Percentiles rank a stretch among this genome's conserved stretches.
Evolutionary conservation across 371 early-diverging fungal genomes (phyloP).

Genomic region (Mucor circinelloides): DNA sequence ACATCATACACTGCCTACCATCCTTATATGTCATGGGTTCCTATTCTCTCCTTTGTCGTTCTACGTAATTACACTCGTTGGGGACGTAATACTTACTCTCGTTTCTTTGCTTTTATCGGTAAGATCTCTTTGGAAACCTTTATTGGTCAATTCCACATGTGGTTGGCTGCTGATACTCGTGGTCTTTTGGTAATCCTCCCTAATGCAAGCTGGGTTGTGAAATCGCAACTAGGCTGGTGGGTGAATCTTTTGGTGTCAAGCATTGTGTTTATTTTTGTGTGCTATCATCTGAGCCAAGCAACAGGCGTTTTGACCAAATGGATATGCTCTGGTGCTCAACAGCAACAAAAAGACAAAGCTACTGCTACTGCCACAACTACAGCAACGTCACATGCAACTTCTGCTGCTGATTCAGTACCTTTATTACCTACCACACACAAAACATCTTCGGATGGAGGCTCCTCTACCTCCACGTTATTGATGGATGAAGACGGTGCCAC

Average conservation of each 20-base stretch:
- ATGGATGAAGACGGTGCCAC: neutral
- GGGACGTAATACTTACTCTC: constrained; percentile 54
- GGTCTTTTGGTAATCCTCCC: constrained; percentile 57
- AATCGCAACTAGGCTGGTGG: constrained; percentile 52
- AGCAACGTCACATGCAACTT: neutral
- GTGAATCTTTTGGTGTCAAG: constrained; percentile 53
- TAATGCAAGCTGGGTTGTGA: constrained; percentile 33
- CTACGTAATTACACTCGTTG: constrained; percentile 65
- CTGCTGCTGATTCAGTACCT: constrained; percentile 11
- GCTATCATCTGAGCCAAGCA: constrained; percentile 54
- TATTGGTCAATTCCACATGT: constrained; percentile 81
- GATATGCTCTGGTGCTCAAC: constrained; percentile 28
- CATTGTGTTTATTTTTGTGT: constrained; percentile 59
- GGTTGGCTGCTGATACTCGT: constrained; percentile 75
- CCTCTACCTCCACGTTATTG: neutral
- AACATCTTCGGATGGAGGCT: neutral
- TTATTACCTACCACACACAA: constrained; percentile 21
- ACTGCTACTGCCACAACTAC: neutral
- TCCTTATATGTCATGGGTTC: constrained; percentile 66
- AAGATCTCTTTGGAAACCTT: constrained; percentile 75
- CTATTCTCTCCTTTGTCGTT: constrained; percentile 62
- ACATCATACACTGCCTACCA: constrained; percentile 59
- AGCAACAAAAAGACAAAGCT: constrained; percentile 1
- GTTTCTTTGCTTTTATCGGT: constrained; percentile 64
- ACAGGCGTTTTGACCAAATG: constrained; percentile 55